Conservation (phyloP, 2,329 filamentous ascomycete species). For the Mariannaea sp. region DNA sequence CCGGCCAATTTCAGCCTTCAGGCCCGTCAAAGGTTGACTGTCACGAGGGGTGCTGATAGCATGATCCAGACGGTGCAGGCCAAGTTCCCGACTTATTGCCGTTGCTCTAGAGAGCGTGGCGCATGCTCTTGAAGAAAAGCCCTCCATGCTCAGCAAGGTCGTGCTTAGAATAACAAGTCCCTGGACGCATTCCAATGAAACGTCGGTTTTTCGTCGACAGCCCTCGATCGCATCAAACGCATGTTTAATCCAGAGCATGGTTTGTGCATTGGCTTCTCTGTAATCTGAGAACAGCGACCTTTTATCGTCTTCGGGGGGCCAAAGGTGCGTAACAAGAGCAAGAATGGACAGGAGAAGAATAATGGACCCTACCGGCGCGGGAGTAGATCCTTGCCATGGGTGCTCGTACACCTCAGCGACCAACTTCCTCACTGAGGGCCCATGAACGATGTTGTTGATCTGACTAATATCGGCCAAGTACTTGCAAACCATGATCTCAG, state of each 20-base stretch:
- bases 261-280: slow-evolving; percentile 38
- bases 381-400: slow-evolving; percentile 31
- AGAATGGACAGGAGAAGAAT: slow-evolving; percentile 40
- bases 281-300: slow-evolving; percentile 35
- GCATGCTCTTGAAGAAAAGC: slow-evolving; percentile 26
- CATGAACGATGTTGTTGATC: slow-evolving; percentile 42
- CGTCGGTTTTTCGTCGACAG: slow-evolving; percentile 35
- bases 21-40: slow-evolving; percentile 29
- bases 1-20: slow-evolving; percentile 46
- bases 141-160: slow-evolving; percentile 45
- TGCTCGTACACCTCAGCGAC: slow-evolving; percentile 40
- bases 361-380: slow-evolving; percentile 34
- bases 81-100: slow-evolving; percentile 35
- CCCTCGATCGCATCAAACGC: slow-evolving; percentile 45
- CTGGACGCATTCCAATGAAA: slow-evolving; percentile 45
- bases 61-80: slow-evolving; percentile 46
- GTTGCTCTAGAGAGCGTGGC: slow-evolving; percentile 26
- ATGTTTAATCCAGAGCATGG: slow-evolving; percentile 42
- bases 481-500: slow-evolving; percentile 37
- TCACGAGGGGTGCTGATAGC: slow-evolving; percentile 20
- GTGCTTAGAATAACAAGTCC: slow-evolving; percentile 46
- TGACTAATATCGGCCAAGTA: slow-evolving; percentile 39
- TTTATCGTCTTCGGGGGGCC: slow-evolving; percentile 38
- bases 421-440: slow-evolving; percentile 35
- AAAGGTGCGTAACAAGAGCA: slow-evolving; percentile 39